Evolutionary conservation across 2,329 filamentous ascomycete genomes (phyloP), one percentile per base, ranked within the genome.

Genomic region (Colletotrichum siamense): DNA sequence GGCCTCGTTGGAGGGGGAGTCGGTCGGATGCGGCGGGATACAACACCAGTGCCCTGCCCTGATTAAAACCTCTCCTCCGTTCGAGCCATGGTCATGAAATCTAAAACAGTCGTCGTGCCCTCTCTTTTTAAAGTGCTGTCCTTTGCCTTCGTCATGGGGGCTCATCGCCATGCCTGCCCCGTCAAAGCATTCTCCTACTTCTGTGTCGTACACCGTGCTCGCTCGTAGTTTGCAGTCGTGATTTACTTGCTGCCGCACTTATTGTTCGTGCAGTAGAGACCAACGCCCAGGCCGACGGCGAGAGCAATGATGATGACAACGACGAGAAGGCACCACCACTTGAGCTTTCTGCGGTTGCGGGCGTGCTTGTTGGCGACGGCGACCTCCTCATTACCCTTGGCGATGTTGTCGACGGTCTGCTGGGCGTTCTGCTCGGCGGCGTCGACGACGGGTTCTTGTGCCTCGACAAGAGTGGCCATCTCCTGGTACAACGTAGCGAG

Each of bases 311-410:
- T 88, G 68, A 93, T 82, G 80, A 91, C 84, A 82, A 93, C 91
- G 82, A 96, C 87, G 77, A 92, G 85, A 77, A 95, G 87, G 82
- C 93, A 95, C 90, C 91, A 95, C 95, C 95, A 96, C 89, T 96
- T 96, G 86, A 95, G 91, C 88, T 92, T 94, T 81, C 94, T 91
- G 80, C 91, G 90, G 80, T 91, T 89, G 79, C 91, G 89, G 66
- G 94, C 94, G 80, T 91, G 90, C 78, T 91, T 88, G 79, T 94
- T 94, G 76, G 93, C 94, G 82, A 91, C 89, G 79, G 90, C 89
- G 76, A 96, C 91, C 80, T 96, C 90, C 77, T 88, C 87, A 84
- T 95, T 95, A 79, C 91, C 95, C 78, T 92, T 89, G 80, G 94
- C 89, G 68, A 95, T 90, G 82, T 96, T 91, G 77, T 91, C 87